These are phyloP conservation scores for Primulina tabacum DNA, from an alignment of 257 asterid species.

Conservation along the genomic window DNA sequence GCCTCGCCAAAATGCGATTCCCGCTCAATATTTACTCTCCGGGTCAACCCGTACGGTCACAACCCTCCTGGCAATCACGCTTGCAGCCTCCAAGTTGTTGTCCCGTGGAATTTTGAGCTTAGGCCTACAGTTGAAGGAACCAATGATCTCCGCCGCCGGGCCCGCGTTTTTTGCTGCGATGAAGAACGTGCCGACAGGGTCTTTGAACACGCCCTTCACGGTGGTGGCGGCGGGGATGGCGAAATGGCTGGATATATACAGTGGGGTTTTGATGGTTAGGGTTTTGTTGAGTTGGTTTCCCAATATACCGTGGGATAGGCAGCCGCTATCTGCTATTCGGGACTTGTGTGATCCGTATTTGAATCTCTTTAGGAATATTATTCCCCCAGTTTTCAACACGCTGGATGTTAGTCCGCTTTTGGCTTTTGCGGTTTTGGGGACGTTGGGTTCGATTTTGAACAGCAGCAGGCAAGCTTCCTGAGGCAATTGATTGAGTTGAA, in stretches of 20 bases:
- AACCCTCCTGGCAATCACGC: constrained; percentile 48
- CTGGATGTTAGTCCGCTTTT: constrained; percentile 83
- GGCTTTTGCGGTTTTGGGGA: constrained; percentile 84
- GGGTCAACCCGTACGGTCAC: constrained; percentile 77
- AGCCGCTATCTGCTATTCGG: constrained; percentile 84
- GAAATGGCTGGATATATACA: constrained; percentile 83
- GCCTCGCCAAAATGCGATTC: constrained; percentile 1
- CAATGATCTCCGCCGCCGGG: constrained; percentile 47
- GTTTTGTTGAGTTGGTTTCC: constrained; percentile 95
- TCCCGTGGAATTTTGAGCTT: constrained; percentile 32
- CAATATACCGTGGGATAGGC: constrained; percentile 91
- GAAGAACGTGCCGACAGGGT: constrained; percentile 36
- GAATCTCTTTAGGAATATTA: constrained; percentile 79
- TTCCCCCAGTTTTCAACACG: constrained; percentile 76
- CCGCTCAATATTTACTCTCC: constrained; percentile 38
- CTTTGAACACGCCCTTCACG: constrained; percentile 77
- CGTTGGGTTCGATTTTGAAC: constrained; percentile 63
- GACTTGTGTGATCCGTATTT: constrained; percentile 95
- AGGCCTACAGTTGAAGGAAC: constrained; percentile 40
- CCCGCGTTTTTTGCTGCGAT: constrained; percentile 86
- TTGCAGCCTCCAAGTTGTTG: constrained; percentile 47
- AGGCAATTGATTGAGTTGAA: constrained; percentile 21
- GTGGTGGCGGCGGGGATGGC: constrained; percentile 93
- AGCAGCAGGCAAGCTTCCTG: constrained; percentile 50
- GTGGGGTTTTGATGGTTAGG: constrained; percentile 84